Conservation (phyloP, 2,329 filamentous ascomycete genomes). For the Microdochium trichocladiopsis region DNA sequence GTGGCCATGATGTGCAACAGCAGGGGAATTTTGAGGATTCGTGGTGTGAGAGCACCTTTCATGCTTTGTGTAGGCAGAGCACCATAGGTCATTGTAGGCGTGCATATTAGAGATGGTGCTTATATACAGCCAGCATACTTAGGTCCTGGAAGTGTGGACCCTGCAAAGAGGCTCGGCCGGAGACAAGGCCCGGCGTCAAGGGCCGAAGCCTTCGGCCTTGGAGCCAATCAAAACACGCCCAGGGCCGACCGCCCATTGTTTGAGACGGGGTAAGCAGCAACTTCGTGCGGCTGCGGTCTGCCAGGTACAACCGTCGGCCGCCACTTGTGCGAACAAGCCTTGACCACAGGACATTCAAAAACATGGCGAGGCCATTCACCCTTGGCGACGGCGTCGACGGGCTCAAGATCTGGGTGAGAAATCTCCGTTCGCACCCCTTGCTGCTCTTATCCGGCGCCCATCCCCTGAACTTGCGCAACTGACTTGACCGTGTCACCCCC, state of each 20-base stretch:
- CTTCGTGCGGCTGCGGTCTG: not conserved
- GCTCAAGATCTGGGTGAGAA: not conserved
- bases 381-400: not conserved
- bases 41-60: not conserved
- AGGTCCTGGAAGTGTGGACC: no score
- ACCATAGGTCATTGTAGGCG: not conserved
- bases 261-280: not conserved
- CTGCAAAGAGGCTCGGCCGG: not conserved
- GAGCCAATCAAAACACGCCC: not conserved
- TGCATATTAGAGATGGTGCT: not conserved
- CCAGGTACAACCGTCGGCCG: not conserved
- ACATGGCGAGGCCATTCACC: not conserved
- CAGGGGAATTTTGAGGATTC: no score
- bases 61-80: no score
- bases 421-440: not conserved
- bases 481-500: not conserved
- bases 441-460: not conserved
- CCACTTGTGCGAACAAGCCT: not conserved
- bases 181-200: not conserved
- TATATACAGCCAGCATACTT: no score
- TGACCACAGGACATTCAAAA: not conserved
- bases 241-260: not conserved
- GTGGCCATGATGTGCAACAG: slow-evolving; percentile 8
- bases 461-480: not conserved
- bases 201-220: not conserved